Conservation (phyloP, 2,329 filamentous ascomycete genomes). For the Penicillium sp. region DNA sequence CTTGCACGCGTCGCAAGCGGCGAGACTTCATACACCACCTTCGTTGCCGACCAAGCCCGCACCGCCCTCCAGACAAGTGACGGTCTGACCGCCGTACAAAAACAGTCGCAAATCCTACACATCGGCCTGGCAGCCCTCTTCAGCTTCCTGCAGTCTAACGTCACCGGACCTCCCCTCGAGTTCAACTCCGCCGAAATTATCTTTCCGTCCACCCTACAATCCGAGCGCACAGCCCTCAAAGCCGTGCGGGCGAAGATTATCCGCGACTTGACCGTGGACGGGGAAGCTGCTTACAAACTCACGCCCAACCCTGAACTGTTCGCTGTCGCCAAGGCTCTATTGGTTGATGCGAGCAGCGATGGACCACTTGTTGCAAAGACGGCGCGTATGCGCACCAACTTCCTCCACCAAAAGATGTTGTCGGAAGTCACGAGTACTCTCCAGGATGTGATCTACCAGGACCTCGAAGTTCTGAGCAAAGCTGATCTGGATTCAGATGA, state of each 20-base stretch:
- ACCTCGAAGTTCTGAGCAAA: conserved; percentile 52
- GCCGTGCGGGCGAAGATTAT: conserved; percentile 59
- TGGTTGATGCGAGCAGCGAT: conserved; percentile 48
- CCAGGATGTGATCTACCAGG: conserved; percentile 58
- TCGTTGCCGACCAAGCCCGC: conserved; percentile 35
- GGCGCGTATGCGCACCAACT: conserved; percentile 66
- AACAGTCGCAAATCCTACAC: conserved; percentile 45
- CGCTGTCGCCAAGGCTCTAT: conserved; percentile 63
- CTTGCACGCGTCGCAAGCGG: conserved; percentile 31
- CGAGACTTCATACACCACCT: conserved; percentile 38
- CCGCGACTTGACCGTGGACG: conserved; percentile 70
- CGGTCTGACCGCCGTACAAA: conserved; percentile 26
- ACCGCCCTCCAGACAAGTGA: conserved; percentile 21
- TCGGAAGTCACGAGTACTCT: conserved; percentile 59
- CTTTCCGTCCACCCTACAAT: conserved; percentile 42
- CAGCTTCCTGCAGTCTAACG: conserved; percentile 79
- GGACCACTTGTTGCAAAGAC: conserved; percentile 50
- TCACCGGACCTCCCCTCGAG: conserved; percentile 77
- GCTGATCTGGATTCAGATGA: conserved; percentile 42
- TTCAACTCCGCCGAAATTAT: conserved; percentile 52
- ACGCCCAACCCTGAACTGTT: conserved; percentile 83
- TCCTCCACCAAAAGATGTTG: conserved; percentile 67
- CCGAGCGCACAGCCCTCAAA: conserved; percentile 43
- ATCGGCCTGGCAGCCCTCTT: conserved; percentile 67
- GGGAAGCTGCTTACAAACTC: conserved; percentile 78